phyloP scores from a whole-genome alignment of 2,329 filamentous ascomycete species.

The Fusarium sp. region DNA sequence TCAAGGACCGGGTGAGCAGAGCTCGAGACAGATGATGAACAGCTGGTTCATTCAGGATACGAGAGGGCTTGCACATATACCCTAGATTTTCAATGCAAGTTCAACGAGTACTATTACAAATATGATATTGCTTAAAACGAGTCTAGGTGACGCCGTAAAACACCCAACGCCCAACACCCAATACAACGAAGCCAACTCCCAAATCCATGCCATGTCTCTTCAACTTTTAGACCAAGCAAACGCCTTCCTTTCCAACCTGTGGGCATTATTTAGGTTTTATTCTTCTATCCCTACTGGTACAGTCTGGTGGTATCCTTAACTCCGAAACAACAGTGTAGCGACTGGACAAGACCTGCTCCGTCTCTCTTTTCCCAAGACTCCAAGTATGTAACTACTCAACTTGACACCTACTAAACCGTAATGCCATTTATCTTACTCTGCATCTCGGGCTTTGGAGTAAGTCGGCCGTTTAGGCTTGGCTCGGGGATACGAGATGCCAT shows the following conservation, averaged over 20 bases:
- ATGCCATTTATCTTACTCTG: slow-evolving; percentile 47
- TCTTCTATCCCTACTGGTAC: slow-evolving; percentile 25
- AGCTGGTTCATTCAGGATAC: slow-evolving; percentile 16
- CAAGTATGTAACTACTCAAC: background rate
- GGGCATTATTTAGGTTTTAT: slow-evolving; percentile 10
- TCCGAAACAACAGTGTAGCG: slow-evolving; percentile 18
- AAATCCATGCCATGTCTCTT: background rate
- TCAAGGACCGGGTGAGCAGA: slow-evolving; percentile 9
- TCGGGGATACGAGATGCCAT: slow-evolving; percentile 66
- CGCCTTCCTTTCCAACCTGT: slow-evolving; percentile 1
- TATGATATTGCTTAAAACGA: background rate
- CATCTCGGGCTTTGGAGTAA: slow-evolving; percentile 59
- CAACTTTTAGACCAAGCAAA: background rate
- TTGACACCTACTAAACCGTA: slow-evolving; percentile 20
- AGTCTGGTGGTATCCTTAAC: slow-evolving; percentile 22
- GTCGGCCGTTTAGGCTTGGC: slow-evolving; percentile 53
- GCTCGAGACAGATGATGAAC: slow-evolving; percentile 6
- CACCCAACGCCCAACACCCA: background rate
- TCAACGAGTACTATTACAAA: slow-evolving; percentile 1
- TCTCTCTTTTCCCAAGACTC: background rate
- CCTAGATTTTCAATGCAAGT: slow-evolving; percentile 31
- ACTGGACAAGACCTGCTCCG: slow-evolving; percentile 29
- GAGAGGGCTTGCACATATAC: slow-evolving; percentile 32
- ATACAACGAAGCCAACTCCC: background rate
- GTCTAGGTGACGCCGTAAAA: background rate